Evolutionary conservation across 768 basidiomycete species (phyloP), one percentile per base, ranked within the genome.

Genomic region (Macrocybe gigantea): DNA sequence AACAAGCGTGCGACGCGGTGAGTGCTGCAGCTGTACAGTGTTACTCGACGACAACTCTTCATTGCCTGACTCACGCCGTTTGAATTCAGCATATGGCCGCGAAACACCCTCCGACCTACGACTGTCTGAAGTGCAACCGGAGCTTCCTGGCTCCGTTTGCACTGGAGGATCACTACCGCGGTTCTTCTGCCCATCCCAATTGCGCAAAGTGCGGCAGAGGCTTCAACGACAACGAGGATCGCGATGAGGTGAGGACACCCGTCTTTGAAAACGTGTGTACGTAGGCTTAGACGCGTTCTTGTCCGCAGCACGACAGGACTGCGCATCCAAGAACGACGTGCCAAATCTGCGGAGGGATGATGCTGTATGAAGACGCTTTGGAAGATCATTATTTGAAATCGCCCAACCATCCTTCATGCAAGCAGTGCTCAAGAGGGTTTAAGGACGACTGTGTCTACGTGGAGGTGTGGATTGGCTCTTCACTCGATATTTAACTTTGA

Each of bases 81-180:
- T 14, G 50, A 32, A 42, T 52, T 34, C 42, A 71, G 71, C 71
- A 72, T 49, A 69, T 68, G 65, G 60, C 62, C 2, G 65, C 65
- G 10, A 72, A 69, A 53, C 71, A 72, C 40, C 71, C 71, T 31
- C 68, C 68, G n/a, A 71, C 71, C 7, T 73, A 63, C 51, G 69
- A 69, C 53, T 73, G 71, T 49, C 47, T 52, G 5, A 48, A 51
- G 11, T 73, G 71, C 54, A 59, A 59, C 33, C 50, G 65, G 38
- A 58, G 52, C 5, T 74, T 63, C 48, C 55, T 60, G 33, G 66
- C 64, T 12, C 63, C 61, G 11, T 64, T 66, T 42, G 67, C 69
- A 2, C 55, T 75, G 14, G 67, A 73, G 10, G 73, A 74, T 49
- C 75, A 77, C 49, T 77, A 72, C 52, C 62, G 72, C 30, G 75